A percentile compares a stretch with the other conserved stretches of the same genome.
Evolutionary conservation across 1,284 basidiomycete genomes (phyloP).

Genomic region (Xerocomus amazonicus): DNA sequence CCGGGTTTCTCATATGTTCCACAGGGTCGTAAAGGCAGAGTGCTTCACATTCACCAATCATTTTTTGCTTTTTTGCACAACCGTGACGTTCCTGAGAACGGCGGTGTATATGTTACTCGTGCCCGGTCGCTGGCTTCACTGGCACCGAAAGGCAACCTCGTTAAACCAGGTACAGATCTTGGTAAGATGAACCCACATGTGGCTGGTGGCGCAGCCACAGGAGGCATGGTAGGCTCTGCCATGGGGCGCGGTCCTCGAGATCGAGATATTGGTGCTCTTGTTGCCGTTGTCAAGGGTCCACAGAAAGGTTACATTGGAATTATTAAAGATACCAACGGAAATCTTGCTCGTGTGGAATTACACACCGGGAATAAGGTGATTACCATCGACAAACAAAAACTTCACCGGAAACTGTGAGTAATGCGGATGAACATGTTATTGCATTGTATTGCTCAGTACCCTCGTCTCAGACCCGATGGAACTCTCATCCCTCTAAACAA

Average conservation of each 20-base stretch:
- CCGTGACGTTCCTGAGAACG: slow-evolving; percentile 86
- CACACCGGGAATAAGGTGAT: slow-evolving; percentile 89
- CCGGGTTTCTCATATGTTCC: slow-evolving; percentile 5
- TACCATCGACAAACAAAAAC: slow-evolving; percentile 77
- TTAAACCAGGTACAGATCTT: slow-evolving; percentile 72
- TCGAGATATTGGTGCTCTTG: slow-evolving; percentile 76
- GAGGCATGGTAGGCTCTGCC: slow-evolving; percentile 79
- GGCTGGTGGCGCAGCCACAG: slow-evolving; percentile 52
- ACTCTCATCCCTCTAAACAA: slow-evolving; percentile 44
- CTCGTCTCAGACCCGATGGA: slow-evolving; percentile 48
- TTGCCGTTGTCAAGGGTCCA: slow-evolving; percentile 83
- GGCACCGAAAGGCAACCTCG: slow-evolving; percentile 75
- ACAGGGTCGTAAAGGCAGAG: slow-evolving; percentile 85
- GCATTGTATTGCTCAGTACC: slow-evolving; percentile 4
- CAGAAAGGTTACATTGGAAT: slow-evolving; percentile 91
- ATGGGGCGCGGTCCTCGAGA: slow-evolving; percentile 77
- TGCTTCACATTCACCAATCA: slow-evolving; percentile 94
- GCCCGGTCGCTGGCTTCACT: slow-evolving; percentile 76
- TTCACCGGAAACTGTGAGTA: slow-evolving; percentile 78
- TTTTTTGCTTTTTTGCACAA: slow-evolving; percentile 95
- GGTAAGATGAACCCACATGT: slow-evolving; percentile 95
- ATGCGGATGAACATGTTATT: background rate
- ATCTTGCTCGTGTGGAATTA: slow-evolving; percentile 86
- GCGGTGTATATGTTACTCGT: slow-evolving; percentile 91
- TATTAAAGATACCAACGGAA: slow-evolving; percentile 94